These are phyloP conservation scores for Prunus padus DNA, from an alignment of 306 rosid genomes.

Conservation along the genomic window DNA sequence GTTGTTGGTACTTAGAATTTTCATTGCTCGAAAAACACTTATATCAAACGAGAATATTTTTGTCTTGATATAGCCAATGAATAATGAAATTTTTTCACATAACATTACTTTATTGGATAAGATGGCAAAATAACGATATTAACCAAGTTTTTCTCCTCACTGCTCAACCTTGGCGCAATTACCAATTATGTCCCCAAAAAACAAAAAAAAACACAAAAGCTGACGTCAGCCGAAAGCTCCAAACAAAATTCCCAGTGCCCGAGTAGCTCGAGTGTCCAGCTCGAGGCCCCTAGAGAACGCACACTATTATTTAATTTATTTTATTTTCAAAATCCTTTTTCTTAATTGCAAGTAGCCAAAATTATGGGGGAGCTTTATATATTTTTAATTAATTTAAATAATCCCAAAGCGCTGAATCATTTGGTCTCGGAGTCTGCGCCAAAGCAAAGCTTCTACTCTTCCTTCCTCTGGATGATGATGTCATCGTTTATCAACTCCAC, in stretches of 20 bases:
- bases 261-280: background rate
- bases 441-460: background rate
- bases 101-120: too few species aligned
- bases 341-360: background rate
- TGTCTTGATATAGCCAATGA: too few species aligned
- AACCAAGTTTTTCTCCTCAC: too few species aligned
- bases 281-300: background rate
- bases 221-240: background rate
- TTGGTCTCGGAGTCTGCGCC: conserved; percentile 18
- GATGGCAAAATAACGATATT: too few species aligned
- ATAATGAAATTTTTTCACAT: too few species aligned
- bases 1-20: background rate
- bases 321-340: too few species aligned
- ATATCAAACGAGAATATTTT: rapidly evolving
- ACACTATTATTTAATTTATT: too few species aligned
- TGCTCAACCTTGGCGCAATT: background rate
- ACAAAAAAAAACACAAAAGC: background rate
- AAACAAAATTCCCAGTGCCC: background rate
- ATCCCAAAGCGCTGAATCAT: conserved; percentile 8
- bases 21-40: too few species aligned
- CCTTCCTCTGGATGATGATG: background rate
- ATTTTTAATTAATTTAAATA: background rate
- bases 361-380: conserved; percentile 14
- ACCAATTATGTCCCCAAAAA: background rate
- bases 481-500: background rate